Conservation (phyloP, 2,329 filamentous ascomycete species). For the Claviceps digitariae region DNA sequence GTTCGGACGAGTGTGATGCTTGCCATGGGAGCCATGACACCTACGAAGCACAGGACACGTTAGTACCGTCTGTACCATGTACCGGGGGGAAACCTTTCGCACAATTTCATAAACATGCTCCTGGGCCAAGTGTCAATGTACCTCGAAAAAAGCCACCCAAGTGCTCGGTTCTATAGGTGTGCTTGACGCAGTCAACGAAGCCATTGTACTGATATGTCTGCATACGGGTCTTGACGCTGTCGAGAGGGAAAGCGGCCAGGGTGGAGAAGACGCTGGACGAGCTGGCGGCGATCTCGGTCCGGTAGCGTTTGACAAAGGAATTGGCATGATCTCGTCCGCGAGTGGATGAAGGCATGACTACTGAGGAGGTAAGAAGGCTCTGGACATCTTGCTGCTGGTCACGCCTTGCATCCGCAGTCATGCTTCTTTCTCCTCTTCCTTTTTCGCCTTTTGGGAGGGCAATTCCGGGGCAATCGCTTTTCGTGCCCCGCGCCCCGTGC, state of each 20-base stretch:
- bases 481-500: background rate
- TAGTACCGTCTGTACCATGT: background rate
- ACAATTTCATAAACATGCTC: background rate
- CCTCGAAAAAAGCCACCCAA: constrained; percentile 69
- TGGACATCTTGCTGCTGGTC: constrained; percentile 24
- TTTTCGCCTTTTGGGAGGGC: background rate
- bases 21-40: constrained; percentile 66
- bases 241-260: constrained; percentile 68
- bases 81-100: background rate
- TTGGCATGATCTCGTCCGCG: constrained; percentile 20
- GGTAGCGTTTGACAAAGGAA: constrained; percentile 55
- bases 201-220: constrained; percentile 71
- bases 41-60: constrained; percentile 22
- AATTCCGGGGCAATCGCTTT: constrained; percentile 3
- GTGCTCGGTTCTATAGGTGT: constrained; percentile 65
- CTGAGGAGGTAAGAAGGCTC: constrained; percentile 16
- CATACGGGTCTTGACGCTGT: constrained; percentile 83
- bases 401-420: constrained; percentile 23
- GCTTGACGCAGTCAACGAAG: constrained; percentile 58
- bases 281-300: constrained; percentile 68
- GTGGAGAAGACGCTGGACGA: constrained; percentile 67
- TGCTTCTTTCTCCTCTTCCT: constrained; percentile 13
- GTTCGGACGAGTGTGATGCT: constrained; percentile 67
- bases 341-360: constrained; percentile 16
- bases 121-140: constrained; percentile 21